Evolutionary conservation across 2,329 filamentous ascomycete species (phyloP), one percentile per base, ranked within the genome.

Genomic region (Aspergillus pseudonomiae): DNA sequence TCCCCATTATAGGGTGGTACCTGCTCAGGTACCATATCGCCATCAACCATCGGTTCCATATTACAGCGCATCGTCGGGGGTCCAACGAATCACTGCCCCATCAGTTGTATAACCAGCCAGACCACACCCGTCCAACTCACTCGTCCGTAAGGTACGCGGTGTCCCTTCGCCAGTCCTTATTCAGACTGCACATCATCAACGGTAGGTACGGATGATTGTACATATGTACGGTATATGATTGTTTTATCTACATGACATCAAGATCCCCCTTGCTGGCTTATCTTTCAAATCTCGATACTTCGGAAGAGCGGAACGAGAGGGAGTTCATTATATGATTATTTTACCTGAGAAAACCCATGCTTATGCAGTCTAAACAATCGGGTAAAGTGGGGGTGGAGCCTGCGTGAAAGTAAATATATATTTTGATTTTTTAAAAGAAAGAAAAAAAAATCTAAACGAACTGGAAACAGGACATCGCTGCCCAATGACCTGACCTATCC

Each of bases 381-480:
- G 52, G 52, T 54, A 54, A 54, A 36, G 52, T 54, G 52, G 52
- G 52, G 52, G 52, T 48, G 45, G 45, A 48, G 34, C 26, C 28
- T 32, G 39, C 39, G 16, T 21, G 16, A 48, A 48, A 48, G 45
- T 48, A 19, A 34, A 34, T 28, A 28, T 28, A 28, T 28, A 28
- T 28, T 28, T 28, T 2, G 3, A 28, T 28, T 28, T 28, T 5
- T 28, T 4, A 32, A 7, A 32, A 34, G n/a, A 32, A 52, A 16
- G 32, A 32, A n/a, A 52, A 6, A 26, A 32, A 53, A 53, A 34
- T 11, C 34, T 3, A 41, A 41, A 39, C 39, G 19, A 10, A 41
- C 16, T 7, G 24, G 28, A 54, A 10, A 41, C 16, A 16, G 24
- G 28, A 54, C 4, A 54, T 54, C 19, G 52, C 32, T 54, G 52